Percentiles rank a stretch among this genome's conserved stretches.
Conservation (phyloP, 768 basidiomycete species). For the Phaeotremella skinneri region DNA sequence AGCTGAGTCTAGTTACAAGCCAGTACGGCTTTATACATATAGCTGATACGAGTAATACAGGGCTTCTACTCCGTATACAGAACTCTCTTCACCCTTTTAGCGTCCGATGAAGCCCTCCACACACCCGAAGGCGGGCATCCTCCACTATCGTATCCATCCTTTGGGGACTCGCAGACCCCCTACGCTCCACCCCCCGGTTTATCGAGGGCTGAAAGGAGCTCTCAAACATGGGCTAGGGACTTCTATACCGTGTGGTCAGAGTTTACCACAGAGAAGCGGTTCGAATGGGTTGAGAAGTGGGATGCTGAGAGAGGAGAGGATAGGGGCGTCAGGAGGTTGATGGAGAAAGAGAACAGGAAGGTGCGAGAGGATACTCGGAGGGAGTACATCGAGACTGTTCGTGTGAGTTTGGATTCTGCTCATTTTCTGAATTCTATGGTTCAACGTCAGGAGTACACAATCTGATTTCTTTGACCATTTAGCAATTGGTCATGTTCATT, state of each 20-base stretch:
- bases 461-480: neutral
- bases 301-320: constrained; percentile 81
- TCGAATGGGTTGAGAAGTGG: constrained; percentile 83
- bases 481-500: constrained; percentile 48
- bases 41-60: constrained; percentile 54
- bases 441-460: neutral
- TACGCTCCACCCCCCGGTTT: constrained; percentile 58
- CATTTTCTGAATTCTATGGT: neutral
- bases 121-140: constrained; percentile 49
- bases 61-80: constrained; percentile 87
- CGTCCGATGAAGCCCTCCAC: constrained; percentile 69
- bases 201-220: constrained; percentile 51
- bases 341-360: constrained; percentile 97
- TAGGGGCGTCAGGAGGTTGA: constrained; percentile 76
- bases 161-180: constrained; percentile 73
- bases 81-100: constrained; percentile 77
- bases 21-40: constrained; percentile 38
- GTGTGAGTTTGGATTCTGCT: constrained; percentile 60
- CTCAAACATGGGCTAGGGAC: constrained; percentile 59
- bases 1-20: constrained; percentile 65
- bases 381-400: constrained; percentile 89
- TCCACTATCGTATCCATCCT: constrained; percentile 66
- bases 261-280: constrained; percentile 82
- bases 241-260: constrained; percentile 88
- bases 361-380: constrained; percentile 77